A percentile compares a stretch with the other conserved stretches of the same genome.
phyloP scores from a whole-genome alignment of 1,284 basidiomycete species.

The Tausonia pullulans region DNA sequence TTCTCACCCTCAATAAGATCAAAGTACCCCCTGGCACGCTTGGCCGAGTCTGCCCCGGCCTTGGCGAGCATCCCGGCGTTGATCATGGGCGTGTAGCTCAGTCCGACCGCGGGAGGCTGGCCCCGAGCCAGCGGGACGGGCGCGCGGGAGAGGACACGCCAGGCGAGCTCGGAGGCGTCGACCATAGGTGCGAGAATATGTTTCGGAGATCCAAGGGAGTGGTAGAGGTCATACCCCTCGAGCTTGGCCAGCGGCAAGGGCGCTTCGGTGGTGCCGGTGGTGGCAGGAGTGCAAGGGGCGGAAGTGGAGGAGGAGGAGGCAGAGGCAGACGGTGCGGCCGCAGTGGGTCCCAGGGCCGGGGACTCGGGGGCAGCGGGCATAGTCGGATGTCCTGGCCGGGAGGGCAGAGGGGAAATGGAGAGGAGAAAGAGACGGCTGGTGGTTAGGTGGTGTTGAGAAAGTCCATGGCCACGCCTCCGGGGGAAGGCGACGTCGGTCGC shows the following conservation, averaged over 20 bases:
- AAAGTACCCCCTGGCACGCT: conserved; percentile 37
- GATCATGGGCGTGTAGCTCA: conserved; percentile 96
- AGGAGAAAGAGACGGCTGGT: too few relatives aligned
- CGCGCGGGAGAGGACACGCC: conserved; percentile 75
- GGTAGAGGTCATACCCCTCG: conserved; percentile 72
- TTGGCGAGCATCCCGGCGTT: conserved; percentile 71
- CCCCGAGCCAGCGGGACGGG: conserved; percentile 47
- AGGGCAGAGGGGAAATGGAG: too few relatives aligned
- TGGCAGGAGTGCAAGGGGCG: too few relatives aligned
- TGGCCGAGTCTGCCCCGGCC: conserved; percentile 15
- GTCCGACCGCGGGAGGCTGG: conserved; percentile 39
- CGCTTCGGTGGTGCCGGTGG: background rate
- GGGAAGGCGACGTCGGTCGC: too few relatives aligned
- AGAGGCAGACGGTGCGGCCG: too few relatives aligned
- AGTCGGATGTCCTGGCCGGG: too few relatives aligned
- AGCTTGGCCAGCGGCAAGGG: conserved; percentile 41
- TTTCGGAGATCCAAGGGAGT: conserved; percentile 67
- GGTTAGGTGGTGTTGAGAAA: too few relatives aligned
- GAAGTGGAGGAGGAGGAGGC: too few relatives aligned
- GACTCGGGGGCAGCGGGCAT: too few relatives aligned
- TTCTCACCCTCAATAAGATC: conserved; percentile 50
- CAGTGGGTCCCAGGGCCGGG: too few relatives aligned
- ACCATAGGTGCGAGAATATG: conserved; percentile 95
- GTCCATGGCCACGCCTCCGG: too few relatives aligned
- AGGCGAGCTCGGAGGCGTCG: conserved; percentile 90